Percentiles rank a stretch among this genome's conserved stretches.
Conservation (phyloP, 768 basidiomycete genomes). For the Leccinum obscurum region DNA sequence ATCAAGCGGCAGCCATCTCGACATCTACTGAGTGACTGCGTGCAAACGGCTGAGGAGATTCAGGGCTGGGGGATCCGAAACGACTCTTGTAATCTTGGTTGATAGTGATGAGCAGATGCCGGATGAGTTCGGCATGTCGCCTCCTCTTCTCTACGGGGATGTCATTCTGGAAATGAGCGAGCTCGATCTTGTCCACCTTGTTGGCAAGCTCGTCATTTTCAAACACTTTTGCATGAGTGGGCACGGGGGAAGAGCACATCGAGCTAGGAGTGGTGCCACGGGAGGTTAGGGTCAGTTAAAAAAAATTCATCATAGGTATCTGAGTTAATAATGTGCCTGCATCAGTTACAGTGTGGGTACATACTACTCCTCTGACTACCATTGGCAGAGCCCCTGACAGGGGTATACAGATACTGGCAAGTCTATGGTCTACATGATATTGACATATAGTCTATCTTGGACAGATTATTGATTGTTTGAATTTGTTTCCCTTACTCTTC, state of each 20-base stretch:
- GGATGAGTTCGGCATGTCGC: conserved; percentile 67
- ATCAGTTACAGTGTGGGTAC: too few relatives aligned
- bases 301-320: too few relatives aligned
- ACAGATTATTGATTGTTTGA: too few relatives aligned
- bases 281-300: conserved; percentile 17
- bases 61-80: conserved; percentile 33
- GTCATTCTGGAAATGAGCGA: conserved; percentile 38
- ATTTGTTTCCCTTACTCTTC: too few relatives aligned
- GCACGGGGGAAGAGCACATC: conserved; percentile 41
- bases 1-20: conserved; percentile 47
- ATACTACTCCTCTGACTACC: too few relatives aligned
- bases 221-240: conserved; percentile 30
- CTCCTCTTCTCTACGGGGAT: conserved; percentile 48
- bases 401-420: too few relatives aligned
- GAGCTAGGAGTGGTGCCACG: conserved; percentile 37
- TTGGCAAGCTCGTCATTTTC: conserved; percentile 41
- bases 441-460: too few relatives aligned
- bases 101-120: conserved; percentile 63
- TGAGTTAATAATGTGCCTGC: too few relatives aligned
- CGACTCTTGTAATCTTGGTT: conserved; percentile 60
- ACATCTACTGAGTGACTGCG: conserved; percentile 35
- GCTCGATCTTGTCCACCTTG: conserved; percentile 52
- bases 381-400: too few relatives aligned
- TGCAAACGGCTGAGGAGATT: conserved; percentile 2
- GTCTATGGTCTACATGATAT: too few relatives aligned